Evolutionary conservation across 371 early-diverging fungal species (phyloP).

Genomic region (Gilbertella persicaria): DNA sequence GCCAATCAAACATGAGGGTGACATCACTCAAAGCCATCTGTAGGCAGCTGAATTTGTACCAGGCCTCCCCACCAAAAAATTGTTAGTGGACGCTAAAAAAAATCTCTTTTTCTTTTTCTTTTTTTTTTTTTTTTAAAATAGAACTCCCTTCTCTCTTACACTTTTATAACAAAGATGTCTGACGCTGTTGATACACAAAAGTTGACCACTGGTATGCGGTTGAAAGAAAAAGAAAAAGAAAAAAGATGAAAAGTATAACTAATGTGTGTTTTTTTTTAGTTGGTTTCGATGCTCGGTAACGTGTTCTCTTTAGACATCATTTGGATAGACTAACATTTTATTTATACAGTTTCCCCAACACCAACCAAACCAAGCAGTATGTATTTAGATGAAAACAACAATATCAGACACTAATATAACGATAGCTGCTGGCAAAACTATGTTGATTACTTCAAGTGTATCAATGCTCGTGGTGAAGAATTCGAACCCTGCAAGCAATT

Average conservation of each 20-base stretch:
- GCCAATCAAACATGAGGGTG: background rate
- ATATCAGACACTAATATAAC: background rate
- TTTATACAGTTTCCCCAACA: slow-evolving; percentile 84
- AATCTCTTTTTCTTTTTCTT: slow-evolving; percentile 4
- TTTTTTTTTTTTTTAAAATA: slow-evolving; percentile 11
- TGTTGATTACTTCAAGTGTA: slow-evolving; percentile 90
- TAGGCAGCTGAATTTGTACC: slow-evolving; percentile 6
- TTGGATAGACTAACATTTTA: background rate
- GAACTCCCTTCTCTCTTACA: slow-evolving; percentile 23
- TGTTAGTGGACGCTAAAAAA: background rate
- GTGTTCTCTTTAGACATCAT: slow-evolving; percentile 1
- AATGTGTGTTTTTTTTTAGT: slow-evolving; percentile 25
- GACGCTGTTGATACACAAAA: slow-evolving; percentile 28
- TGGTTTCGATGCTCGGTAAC: slow-evolving; percentile 61
- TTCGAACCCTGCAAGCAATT: slow-evolving; percentile 88
- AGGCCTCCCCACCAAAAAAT: slow-evolving; percentile 12
- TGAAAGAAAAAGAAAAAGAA: background rate
- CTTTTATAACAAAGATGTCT: slow-evolving; percentile 32
- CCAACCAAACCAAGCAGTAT: slow-evolving; percentile 90
- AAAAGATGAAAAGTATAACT: background rate
- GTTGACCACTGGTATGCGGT: slow-evolving; percentile 30
- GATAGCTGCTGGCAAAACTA: slow-evolving; percentile 91
- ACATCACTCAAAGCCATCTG: slow-evolving; percentile 1
- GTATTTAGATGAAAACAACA: slow-evolving; percentile 1
- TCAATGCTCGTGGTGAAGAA: slow-evolving; percentile 88